These are phyloP conservation scores for Neopestalotiopsis clavispora DNA, from an alignment of 2,329 filamentous ascomycete species.

Conservation along the genomic window DNA sequence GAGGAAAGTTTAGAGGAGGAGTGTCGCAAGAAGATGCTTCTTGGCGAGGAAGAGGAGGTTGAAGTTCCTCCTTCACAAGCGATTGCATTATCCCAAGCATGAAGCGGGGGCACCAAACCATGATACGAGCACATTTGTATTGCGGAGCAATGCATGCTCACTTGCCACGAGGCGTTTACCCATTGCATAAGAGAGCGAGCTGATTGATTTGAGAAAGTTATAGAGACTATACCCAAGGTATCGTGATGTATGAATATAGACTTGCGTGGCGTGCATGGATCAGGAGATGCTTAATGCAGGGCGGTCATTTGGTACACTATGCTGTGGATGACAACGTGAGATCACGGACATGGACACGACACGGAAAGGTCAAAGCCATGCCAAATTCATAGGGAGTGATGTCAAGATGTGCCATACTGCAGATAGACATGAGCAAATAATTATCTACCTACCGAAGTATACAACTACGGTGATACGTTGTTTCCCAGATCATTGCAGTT, in stretches of 20 bases:
- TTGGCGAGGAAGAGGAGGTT: conserved; percentile 26
- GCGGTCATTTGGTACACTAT: too few species aligned
- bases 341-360: too few species aligned
- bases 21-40: conserved; percentile 36
- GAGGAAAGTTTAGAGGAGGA: conserved; percentile 41
- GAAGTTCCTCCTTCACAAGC: conserved; percentile 16
- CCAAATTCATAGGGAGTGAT: too few species aligned
- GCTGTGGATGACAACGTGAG: too few species aligned
- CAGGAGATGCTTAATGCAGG: too few species aligned
- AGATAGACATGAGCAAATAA: too few species aligned
- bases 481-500: too few species aligned
- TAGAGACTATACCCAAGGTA: background rate
- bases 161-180: background rate
- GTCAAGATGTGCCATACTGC: too few species aligned
- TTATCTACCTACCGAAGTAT: too few species aligned
- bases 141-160: background rate
- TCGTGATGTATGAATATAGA: background rate
- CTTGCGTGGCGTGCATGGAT: background rate
- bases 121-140: background rate
- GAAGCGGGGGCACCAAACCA: background rate
- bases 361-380: too few species aligned
- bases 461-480: too few species aligned
- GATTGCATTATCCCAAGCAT: conserved; percentile 5
- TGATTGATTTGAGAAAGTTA: background rate
- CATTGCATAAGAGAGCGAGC: background rate